Base-by-base conservation (phyloP, 1,284 basidiomycete genomes). In the Sporisorium graminicola region DNA sequence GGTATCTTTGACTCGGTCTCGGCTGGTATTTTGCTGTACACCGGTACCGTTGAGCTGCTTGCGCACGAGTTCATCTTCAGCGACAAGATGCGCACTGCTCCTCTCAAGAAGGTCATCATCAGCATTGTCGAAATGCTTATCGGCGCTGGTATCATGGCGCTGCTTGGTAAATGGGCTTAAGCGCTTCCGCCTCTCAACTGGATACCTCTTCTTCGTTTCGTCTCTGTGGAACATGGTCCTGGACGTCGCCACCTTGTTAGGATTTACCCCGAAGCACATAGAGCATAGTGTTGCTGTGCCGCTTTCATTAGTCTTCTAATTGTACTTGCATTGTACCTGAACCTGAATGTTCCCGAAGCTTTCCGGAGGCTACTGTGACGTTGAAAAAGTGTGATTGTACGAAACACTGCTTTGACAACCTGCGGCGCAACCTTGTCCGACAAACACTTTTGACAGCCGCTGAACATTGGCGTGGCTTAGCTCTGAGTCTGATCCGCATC, bases 71-170 rank as follows among this genome's bases (percentile, higher is more conserved):
- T 86, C 72, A 85, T 86, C 71, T 86, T 87, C 74, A 85, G 84
- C 69, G 75, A 82, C 29, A 74, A 78, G 67, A 83, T 86, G 82
- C 78, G 85, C 68, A 81, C 67, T 43, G 80, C 85, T 37, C 81
- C 86, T 6, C 62, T 82, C 35, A 50, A 58, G n/a, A 83, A 83
- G 60, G 81, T 85, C 33, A 33, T 75, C 27, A 29, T 85, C 58
- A 80, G 75, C 71, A 65, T 87, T 9, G 33, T 67, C 35, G 84
- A 84, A 63, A 85, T 87, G 54, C 70, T 86, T 26, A 58, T 84
- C 16, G 87, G 87, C 16, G 86, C 86, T 0, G 87, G 85, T 18
- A 43, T 88, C 47, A 88, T 88, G 87, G 86, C 87, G 6, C 75
- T 87, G 8, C 79, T 88, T 18, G 87, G 85, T 26, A 67, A 75